A percentile compares a stretch with the other conserved stretches of the same genome.
phyloP scores from a whole-genome alignment of 108 stramenopile genomes.

The Fragilariopsis cylindrus region DNA sequence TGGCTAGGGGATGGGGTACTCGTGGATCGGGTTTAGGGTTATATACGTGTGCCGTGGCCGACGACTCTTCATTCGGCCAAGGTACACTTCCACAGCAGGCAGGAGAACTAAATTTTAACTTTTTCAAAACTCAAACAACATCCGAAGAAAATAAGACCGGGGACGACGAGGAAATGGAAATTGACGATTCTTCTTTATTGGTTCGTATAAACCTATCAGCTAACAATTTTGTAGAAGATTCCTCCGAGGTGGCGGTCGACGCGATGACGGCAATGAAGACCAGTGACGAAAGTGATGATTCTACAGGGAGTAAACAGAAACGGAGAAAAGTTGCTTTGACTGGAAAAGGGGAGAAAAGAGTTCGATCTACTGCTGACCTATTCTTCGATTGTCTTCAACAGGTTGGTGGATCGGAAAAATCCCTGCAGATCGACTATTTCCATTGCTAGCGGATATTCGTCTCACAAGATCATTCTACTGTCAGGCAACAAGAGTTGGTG shows the following conservation, averaged over 20 bases:
- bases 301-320: slow-evolving; percentile 38
- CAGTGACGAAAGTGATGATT: slow-evolving; percentile 35
- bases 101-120: slow-evolving; percentile 56
- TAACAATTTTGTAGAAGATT: slow-evolving; percentile 31
- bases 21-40: slow-evolving; percentile 81
- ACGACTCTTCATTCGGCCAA: slow-evolving; percentile 57
- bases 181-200: slow-evolving; percentile 17
- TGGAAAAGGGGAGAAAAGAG: slow-evolving; percentile 15
- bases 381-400: slow-evolving; percentile 53
- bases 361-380: slow-evolving; percentile 54
- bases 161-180: slow-evolving; percentile 2
- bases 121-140: slow-evolving; percentile 21
- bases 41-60: slow-evolving; percentile 61
- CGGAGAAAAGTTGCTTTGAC: slow-evolving; percentile 34
- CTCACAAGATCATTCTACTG: slow-evolving; percentile 73
- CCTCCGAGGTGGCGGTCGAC: slow-evolving; percentile 15
- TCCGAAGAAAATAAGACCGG: background rate
- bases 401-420: slow-evolving; percentile 40
- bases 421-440: slow-evolving; percentile 73
- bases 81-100: slow-evolving; percentile 39
- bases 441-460: slow-evolving; percentile 74
- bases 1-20: slow-evolving; percentile 87
- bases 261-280: background rate
- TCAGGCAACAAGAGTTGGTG: slow-evolving; percentile 48
- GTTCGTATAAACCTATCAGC: slow-evolving; percentile 25